Base-by-base conservation (phyloP, 441 rosid species). In the Populus tomentosa region DNA sequence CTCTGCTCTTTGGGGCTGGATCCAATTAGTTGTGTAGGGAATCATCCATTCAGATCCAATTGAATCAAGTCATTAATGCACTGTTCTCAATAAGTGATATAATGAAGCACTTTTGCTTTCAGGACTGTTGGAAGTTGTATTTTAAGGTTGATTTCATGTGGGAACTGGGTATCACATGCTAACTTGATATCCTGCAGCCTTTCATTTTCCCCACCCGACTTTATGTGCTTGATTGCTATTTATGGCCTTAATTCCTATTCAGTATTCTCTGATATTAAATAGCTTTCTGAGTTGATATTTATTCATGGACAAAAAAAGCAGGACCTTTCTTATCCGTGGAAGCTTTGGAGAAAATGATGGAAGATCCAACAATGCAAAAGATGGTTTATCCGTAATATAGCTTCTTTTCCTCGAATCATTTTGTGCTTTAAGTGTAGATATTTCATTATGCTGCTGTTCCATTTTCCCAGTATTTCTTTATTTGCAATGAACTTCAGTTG, bases 341-440 rank as follows among this genome's bases (percentile, higher is more conserved):
- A 75, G 89, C 91, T 71, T 85, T 94, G 82, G 98, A 96, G 93
- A 94, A 90, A 87, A 92, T 96, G 97, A 85, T 94, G 96, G 98
- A 96, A 82, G 99, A 96, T 82, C 98, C 99, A 71, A 89, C 97
- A 8, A 94, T 94, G 80, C 99, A 90, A 85, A 88, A 96, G 95
- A 90, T 96, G 96, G 93, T 96, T 88, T 96, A 83, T 84, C 98
- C 98, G 98, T 96, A 93, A 91, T 93, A 87, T 84, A 61, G 73
- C 78, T 77, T 78, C 70, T 65, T 74, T 74, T 77, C 68, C 56
- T 74, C 75, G 10, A 69, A 21, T 18, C 26, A 7, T 24, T 77
- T 59, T 74, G 16, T 73, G 16, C n/a, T 18, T 71, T 21, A 24
- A 7, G 11, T 64, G 68, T 50, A 10, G 70, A 20, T 26, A 28